Evolutionary conservation across 1,139 yeast genomes (phyloP).

Genomic region (Candida frijolesensis): DNA sequence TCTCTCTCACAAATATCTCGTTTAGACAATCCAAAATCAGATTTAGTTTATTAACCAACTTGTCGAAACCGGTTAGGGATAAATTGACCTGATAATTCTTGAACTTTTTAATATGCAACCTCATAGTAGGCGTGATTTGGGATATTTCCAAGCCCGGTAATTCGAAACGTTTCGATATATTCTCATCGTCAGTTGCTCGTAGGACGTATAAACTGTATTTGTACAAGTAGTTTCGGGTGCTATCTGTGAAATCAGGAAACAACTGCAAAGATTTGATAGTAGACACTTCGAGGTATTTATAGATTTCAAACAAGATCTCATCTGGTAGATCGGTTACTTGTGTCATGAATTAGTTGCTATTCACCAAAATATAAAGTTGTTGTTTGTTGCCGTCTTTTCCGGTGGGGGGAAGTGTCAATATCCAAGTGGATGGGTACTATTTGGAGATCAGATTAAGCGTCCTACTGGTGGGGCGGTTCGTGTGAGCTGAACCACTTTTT

Average conservation of each 20-base stretch:
- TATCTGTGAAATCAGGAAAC: slow-evolving; percentile 7
- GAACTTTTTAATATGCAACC: slow-evolving; percentile 13
- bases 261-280: slow-evolving; percentile 13
- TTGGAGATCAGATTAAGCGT: no score
- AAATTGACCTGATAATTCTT: slow-evolving; percentile 13
- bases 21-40: slow-evolving; percentile 20
- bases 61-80: slow-evolving; percentile 14
- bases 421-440: no score
- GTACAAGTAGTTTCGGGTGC: slow-evolving; percentile 10
- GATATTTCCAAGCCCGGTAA: slow-evolving; percentile 11
- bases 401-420: no score
- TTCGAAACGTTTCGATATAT: background rate
- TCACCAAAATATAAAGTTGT: no score
- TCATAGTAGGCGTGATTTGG: slow-evolving; percentile 4
- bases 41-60: slow-evolving; percentile 17
- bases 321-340: slow-evolving; percentile 29
- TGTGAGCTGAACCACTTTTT: no score
- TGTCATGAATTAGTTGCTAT: slow-evolving; percentile 19
- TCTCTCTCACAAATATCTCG: background rate
- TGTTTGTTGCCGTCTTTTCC: background rate
- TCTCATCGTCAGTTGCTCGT: slow-evolving; percentile 9
- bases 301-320: slow-evolving; percentile 14
- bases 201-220: slow-evolving; percentile 12
- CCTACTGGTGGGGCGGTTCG: no score
- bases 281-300: slow-evolving; percentile 12